Percentiles rank a stretch among this genome's conserved stretches.
Conservation (phyloP, 163 green algal species). For the Scenedesmus sp. region DNA sequence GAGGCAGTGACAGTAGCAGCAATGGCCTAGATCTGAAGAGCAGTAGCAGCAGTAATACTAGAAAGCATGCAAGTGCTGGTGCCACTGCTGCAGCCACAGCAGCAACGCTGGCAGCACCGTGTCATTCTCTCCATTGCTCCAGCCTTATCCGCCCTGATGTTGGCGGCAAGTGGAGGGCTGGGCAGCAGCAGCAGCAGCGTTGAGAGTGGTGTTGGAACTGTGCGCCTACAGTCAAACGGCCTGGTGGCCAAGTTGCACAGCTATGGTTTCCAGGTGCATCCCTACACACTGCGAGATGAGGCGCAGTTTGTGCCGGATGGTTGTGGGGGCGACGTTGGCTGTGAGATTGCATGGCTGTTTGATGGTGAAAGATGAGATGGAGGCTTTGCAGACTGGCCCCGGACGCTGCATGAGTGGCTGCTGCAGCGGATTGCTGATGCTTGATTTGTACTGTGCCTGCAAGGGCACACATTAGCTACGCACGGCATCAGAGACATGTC, state of each 20-base stretch:
- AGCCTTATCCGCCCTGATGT: neutral
- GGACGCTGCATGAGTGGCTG: constrained; percentile 35
- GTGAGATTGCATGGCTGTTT: constrained; percentile 50
- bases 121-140: neutral
- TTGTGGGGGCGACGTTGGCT: neutral
- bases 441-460: no score
- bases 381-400: constrained; percentile 54
- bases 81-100: neutral
- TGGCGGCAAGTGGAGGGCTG: neutral
- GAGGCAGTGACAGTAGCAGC: neutral
- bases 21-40: neutral
- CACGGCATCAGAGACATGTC: no score
- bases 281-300: constrained; percentile 65
- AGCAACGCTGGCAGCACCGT: neutral
- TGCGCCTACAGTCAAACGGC: constrained; percentile 23
- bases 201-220: neutral
- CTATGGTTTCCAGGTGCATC: constrained; percentile 52
- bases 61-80: neutral
- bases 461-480: no score
- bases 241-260: constrained; percentile 25
- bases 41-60: neutral
- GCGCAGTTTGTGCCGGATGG: constrained; percentile 43
- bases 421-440: neutral
- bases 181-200: constrained; percentile 27
- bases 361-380: constrained; percentile 32